Conservation (phyloP, 2,329 filamentous ascomycete genomes). For the Phaeosphaeriaceae sp. region DNA sequence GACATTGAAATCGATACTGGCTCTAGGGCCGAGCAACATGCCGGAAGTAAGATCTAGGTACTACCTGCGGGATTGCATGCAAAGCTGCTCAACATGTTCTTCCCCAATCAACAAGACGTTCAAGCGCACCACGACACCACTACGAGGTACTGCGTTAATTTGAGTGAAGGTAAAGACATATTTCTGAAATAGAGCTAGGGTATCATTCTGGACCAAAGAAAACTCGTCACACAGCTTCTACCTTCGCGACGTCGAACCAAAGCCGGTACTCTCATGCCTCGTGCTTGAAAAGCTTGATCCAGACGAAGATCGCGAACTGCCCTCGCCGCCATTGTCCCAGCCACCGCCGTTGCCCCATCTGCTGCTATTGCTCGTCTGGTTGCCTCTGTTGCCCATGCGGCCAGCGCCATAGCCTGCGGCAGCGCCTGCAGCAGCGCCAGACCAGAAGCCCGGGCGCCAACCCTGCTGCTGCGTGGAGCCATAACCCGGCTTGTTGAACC, state of each 20-base stretch:
- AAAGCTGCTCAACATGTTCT: too few relatives aligned
- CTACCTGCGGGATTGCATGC: too few relatives aligned
- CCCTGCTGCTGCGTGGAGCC: slow-evolving; percentile 50
- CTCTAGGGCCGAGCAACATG: too few relatives aligned
- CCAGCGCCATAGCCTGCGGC: slow-evolving; percentile 73
- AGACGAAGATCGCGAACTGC: slow-evolving; percentile 44
- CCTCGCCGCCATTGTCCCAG: slow-evolving; percentile 48
- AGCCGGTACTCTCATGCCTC: slow-evolving; percentile 73
- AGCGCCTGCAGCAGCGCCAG: slow-evolving; percentile 70
- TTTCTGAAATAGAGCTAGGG: slow-evolving; percentile 13
- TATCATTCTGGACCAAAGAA: slow-evolving; percentile 41
- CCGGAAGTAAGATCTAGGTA: too few relatives aligned
- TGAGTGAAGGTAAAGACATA: too few relatives aligned
- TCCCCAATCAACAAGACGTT: too few relatives aligned
- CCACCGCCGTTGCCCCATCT: slow-evolving; percentile 40
- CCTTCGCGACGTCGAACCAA: slow-evolving; percentile 68
- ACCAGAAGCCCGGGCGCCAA: slow-evolving; percentile 80
- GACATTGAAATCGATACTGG: not conserved
- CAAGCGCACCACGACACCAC: too few relatives aligned
- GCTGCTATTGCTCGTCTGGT: slow-evolving; percentile 47
- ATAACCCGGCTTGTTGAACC: slow-evolving; percentile 28
- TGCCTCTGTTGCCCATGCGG: slow-evolving; percentile 47
- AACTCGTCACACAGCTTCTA: slow-evolving; percentile 19
- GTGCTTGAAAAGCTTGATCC: slow-evolving; percentile 53
- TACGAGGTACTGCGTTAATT: too few relatives aligned